A percentile compares a stretch with the other conserved stretches of the same genome.
Evolutionary conservation across 352 stramenopile genomes (phyloP).

Genomic region (Pythium sukuiense): DNA sequence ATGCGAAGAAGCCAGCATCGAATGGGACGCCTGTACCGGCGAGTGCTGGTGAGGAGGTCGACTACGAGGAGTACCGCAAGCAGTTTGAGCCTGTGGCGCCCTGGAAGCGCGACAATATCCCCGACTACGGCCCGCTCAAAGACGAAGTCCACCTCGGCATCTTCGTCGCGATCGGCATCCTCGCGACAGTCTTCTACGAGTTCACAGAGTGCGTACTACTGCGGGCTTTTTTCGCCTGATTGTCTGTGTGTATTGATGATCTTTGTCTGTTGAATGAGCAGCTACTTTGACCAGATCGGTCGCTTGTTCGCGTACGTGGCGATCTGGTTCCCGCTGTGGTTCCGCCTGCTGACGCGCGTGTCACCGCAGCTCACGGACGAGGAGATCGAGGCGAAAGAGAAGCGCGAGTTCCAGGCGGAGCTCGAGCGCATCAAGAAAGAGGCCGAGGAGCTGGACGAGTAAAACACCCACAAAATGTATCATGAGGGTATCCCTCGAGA

Average conservation of each 20-base stretch:
- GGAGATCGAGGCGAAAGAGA: constrained; percentile 50
- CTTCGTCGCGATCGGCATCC: constrained; percentile 66
- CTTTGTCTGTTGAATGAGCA: constrained; percentile 12
- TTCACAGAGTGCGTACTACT: constrained; percentile 43
- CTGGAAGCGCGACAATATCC: constrained; percentile 80
- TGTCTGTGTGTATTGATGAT: neutral
- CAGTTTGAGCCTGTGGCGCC: constrained; percentile 75
- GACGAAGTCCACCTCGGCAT: constrained; percentile 64
- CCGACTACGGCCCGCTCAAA: constrained; percentile 69
- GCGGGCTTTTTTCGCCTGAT: neutral
- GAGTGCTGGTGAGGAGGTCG: constrained; percentile 22
- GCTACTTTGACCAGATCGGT: constrained; percentile 72
- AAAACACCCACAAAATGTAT: neutral
- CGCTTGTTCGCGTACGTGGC: constrained; percentile 72
- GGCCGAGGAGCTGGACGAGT: constrained; percentile 28
- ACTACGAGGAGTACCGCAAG: constrained; percentile 62
- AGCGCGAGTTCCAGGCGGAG: constrained; percentile 47
- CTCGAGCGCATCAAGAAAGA: constrained; percentile 40
- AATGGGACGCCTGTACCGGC: constrained; percentile 18
- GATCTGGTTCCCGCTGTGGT: constrained; percentile 85
- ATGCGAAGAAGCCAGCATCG: constrained; percentile 30
- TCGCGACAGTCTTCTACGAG: constrained; percentile 73
- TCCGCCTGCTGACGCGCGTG: constrained; percentile 66
- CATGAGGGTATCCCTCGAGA: neutral
- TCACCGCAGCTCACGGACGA: constrained; percentile 63